Conservation (phyloP, 2,329 filamentous ascomycete species). For the Hypoxylon rubiginosum region DNA sequence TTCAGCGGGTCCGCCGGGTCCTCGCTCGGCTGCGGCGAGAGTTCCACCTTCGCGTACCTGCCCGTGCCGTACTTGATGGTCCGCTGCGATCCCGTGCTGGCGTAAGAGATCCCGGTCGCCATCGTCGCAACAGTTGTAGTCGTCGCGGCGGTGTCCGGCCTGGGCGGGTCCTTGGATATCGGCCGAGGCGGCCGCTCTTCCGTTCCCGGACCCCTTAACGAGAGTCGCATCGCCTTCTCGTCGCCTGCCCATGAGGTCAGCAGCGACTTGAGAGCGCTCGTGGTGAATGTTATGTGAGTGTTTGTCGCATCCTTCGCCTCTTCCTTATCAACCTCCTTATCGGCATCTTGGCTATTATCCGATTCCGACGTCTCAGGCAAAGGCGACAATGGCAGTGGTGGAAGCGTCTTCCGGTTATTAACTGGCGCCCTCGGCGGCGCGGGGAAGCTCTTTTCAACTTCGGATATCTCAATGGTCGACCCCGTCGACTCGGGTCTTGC, state of each 20-base stretch:
- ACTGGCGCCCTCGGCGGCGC: slow-evolving; percentile 36
- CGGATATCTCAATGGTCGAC: slow-evolving; percentile 44
- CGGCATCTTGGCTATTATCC: slow-evolving; percentile 1
- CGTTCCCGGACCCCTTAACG: slow-evolving; percentile 31
- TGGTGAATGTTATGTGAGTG: slow-evolving; percentile 20
- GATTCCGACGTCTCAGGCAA: slow-evolving; percentile 34
- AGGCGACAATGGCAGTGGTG: slow-evolving; percentile 44
- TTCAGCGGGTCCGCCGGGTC: slow-evolving; percentile 69
- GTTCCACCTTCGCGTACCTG: slow-evolving; percentile 58
- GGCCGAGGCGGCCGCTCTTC: slow-evolving; percentile 35
- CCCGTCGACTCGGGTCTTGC: slow-evolving; percentile 37
- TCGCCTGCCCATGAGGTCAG: slow-evolving; percentile 24
- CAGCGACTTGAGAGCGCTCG: slow-evolving; percentile 26
- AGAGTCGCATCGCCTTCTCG: slow-evolving; percentile 33
- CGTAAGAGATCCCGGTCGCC: slow-evolving; percentile 50
- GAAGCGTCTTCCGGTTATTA: slow-evolving; percentile 45
- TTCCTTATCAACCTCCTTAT: background rate
- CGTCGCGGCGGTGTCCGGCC: slow-evolving; percentile 53
- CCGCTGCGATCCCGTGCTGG: slow-evolving; percentile 52
- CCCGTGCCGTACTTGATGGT: slow-evolving; percentile 64
- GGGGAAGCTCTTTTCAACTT: slow-evolving; percentile 44
- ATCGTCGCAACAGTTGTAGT: slow-evolving; percentile 42
- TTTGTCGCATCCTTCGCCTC: background rate
- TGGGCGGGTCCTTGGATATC: slow-evolving; percentile 42
- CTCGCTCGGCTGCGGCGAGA: slow-evolving; percentile 69